Conservation (phyloP, 768 basidiomycete genomes). For the Mycena metata region DNA sequence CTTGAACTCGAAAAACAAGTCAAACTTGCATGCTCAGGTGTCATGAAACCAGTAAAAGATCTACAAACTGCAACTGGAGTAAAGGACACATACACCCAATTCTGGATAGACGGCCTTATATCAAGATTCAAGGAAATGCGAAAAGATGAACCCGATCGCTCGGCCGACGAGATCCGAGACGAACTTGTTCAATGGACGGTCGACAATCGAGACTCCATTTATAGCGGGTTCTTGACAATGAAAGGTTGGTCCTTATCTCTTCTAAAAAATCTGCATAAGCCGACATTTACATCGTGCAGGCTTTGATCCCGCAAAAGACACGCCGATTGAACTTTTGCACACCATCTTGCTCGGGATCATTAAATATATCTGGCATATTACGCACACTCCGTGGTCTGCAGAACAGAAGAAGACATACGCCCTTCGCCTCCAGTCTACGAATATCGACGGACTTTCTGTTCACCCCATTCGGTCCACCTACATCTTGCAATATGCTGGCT, state of each 20-base stretch:
- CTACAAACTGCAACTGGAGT: constrained; percentile 1
- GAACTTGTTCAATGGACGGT: constrained; percentile 19
- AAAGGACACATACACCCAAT: constrained; percentile 18
- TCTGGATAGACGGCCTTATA: constrained; percentile 24
- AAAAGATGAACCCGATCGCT: background rate
- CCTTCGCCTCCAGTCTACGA: constrained; percentile 39
- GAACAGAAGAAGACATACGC: constrained; percentile 6
- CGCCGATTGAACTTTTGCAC: constrained; percentile 21
- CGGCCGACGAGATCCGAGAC: background rate
- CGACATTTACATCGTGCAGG: background rate
- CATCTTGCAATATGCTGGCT: constrained; percentile 59
- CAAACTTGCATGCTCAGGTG: background rate
- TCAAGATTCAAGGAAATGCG: too few species aligned
- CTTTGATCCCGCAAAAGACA: constrained; percentile 18
- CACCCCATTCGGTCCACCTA: constrained; percentile 55
- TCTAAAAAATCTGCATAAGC: too few species aligned
- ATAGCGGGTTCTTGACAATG: constrained; percentile 4
- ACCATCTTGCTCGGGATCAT: constrained; percentile 43
- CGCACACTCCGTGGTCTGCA: constrained; percentile 28
- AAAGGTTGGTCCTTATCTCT: constrained; percentile 5
- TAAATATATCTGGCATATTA: constrained; percentile 55
- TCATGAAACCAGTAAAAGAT: background rate
- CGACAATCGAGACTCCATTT: background rate
- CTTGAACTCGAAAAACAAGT: constrained; percentile 5
- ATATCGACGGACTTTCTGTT: constrained; percentile 46